phyloP scores from a whole-genome alignment of 306 rosid species.

The Acacia confusa region DNA sequence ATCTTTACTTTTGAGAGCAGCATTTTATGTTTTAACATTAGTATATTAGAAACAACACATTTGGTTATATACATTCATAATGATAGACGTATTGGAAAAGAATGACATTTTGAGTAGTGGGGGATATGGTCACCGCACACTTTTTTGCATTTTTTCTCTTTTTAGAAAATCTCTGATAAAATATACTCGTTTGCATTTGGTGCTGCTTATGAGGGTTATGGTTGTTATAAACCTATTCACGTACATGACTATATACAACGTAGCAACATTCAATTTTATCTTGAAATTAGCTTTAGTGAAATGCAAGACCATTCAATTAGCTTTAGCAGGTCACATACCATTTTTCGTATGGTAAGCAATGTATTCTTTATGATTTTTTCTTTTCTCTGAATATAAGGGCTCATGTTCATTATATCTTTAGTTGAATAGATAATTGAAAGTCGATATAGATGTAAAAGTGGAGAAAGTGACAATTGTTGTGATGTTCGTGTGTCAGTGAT shows the following conservation, averaged over 20 bases:
- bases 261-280: background rate
- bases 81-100: background rate
- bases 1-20: no score
- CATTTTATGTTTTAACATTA: no score
- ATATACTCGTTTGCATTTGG: background rate
- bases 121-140: background rate
- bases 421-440: no score
- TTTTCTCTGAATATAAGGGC: no score
- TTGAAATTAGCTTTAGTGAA: background rate
- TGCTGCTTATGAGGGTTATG: background rate
- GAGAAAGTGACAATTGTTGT: no score
- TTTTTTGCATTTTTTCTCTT: background rate
- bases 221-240: background rate
- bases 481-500: no score
- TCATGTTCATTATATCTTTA: no score
- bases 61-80: background rate
- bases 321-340: no score
- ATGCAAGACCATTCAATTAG: background rate
- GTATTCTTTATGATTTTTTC: no score
- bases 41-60: slow-evolving; percentile 5
- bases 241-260: background rate
- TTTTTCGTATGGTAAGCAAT: no score
- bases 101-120: background rate
- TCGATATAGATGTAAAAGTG: no score
- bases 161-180: background rate